Conservation (phyloP, 805 yeast species). For the Pichia paraexigua region DNA sequence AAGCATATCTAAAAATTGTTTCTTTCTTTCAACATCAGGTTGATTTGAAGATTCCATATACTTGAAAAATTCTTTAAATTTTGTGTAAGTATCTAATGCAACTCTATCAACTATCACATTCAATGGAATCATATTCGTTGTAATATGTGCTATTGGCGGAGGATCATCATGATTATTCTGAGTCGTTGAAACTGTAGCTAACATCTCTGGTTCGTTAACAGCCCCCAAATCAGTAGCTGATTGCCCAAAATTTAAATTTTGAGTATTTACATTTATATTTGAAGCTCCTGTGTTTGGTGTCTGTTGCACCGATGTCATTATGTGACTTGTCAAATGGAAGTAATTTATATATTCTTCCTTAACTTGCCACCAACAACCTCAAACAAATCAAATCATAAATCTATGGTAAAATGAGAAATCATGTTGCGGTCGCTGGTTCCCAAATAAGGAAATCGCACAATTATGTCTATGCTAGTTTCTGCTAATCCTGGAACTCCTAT, state of each 20-base stretch:
- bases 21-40: slow-evolving; percentile 57
- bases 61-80: slow-evolving; percentile 52
- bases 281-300: neutral
- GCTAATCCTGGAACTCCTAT: neutral
- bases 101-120: slow-evolving; percentile 50
- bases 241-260: neutral
- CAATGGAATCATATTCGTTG: slow-evolving; percentile 61
- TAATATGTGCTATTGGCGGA: slow-evolving; percentile 55
- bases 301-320: neutral
- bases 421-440: neutral
- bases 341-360: neutral
- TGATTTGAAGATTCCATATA: slow-evolving; percentile 46
- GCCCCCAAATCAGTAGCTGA: neutral
- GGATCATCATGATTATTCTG: neutral
- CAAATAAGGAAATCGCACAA: neutral
- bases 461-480: neutral
- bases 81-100: slow-evolving; percentile 55
- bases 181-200: neutral
- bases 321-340: neutral
- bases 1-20: slow-evolving; percentile 56
- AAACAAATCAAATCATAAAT: neutral
- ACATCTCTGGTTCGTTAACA: neutral
- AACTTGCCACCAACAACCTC: neutral
- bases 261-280: no score
- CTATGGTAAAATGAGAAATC: neutral